phyloP scores from a whole-genome alignment of 768 basidiomycete genomes.

The Suillus tomentosus region DNA sequence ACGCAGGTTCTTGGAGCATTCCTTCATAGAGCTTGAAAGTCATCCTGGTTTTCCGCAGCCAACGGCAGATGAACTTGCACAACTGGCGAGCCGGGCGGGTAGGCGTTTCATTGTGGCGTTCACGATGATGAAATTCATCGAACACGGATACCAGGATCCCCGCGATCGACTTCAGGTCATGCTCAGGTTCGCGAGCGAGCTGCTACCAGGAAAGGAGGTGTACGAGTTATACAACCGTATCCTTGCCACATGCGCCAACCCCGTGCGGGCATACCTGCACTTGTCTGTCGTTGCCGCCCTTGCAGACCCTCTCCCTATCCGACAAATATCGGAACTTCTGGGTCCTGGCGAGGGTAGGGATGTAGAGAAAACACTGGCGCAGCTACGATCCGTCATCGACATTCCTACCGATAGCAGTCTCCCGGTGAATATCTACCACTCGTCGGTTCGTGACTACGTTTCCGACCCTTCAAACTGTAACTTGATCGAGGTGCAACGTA shows the following conservation, averaged over 20 bases:
- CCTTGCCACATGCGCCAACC: background rate
- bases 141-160: background rate
- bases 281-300: background rate
- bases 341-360: background rate
- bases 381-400: background rate
- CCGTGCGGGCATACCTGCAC: background rate
- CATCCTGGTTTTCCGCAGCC: background rate
- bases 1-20: background rate
- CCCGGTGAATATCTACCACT: background rate
- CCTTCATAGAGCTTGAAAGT: background rate
- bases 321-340: background rate
- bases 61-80: background rate
- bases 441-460: background rate
- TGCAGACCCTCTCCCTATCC: background rate
- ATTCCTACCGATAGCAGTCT: background rate
- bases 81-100: background rate
- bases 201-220: background rate
- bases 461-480: background rate
- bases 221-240: background rate
- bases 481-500: background rate
- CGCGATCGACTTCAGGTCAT: background rate
- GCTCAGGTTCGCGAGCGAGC: background rate
- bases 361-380: background rate
- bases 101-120: background rate
- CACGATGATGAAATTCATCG: background rate